Evolutionary conservation across 2,329 filamentous ascomycete genomes (phyloP).

Genomic region (Xylaria sp.): DNA sequence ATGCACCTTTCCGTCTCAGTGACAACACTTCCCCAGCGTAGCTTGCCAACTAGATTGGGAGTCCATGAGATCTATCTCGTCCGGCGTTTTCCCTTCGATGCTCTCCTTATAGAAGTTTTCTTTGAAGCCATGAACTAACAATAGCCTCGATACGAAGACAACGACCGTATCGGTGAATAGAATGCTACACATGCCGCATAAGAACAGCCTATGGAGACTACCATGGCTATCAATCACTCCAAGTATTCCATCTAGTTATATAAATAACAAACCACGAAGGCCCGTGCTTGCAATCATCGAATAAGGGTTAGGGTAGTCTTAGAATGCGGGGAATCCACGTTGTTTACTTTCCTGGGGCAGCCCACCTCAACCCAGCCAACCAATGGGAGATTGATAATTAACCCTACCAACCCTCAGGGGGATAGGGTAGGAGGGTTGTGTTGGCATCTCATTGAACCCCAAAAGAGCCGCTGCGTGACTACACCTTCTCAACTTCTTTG

Average conservation of each 20-base stretch:
- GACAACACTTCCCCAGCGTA: neutral
- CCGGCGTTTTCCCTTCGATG: neutral
- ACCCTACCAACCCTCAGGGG: conserved; percentile 2
- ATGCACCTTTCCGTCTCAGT: neutral
- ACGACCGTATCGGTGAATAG: neutral
- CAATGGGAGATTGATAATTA: conserved; percentile 12
- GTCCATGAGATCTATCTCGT: neutral
- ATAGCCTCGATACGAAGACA: neutral
- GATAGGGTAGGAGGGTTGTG: neutral
- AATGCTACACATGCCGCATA: neutral
- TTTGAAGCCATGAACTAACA: neutral
- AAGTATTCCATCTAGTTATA: neutral
- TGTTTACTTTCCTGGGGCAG: neutral
- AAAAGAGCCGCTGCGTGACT: neutral
- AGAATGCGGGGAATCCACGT: conserved; percentile 36
- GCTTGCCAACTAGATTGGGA: neutral
- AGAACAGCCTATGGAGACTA: neutral
- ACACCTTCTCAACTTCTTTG: neutral
- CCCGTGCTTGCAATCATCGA: neutral
- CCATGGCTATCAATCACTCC: neutral
- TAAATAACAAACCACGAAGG: neutral
- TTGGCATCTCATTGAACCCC: conserved; percentile 2
- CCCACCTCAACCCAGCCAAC: conserved; percentile 5
- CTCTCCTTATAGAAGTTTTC: neutral
- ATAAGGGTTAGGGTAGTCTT: conserved; percentile 4